Evolutionary conservation across 2,329 filamentous ascomycete genomes (phyloP).

Genomic region (Cladosporium sp.): DNA sequence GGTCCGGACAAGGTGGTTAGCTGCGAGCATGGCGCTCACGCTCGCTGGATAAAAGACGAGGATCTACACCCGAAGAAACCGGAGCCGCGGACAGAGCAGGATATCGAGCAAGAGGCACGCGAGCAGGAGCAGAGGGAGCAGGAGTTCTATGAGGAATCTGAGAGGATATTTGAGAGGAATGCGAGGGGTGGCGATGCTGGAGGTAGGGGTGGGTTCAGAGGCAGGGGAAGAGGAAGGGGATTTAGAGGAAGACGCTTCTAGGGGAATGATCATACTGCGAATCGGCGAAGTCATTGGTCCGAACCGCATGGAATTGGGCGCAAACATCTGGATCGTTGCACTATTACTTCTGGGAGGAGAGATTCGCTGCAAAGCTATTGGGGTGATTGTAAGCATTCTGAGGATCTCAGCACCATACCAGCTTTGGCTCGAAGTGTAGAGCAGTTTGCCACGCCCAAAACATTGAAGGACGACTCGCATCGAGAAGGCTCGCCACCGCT

Average conservation of each 20-base stretch:
- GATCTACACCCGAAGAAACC: slow-evolving; percentile 55
- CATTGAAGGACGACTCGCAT: no score
- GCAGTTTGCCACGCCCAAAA: no score
- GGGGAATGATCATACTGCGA: no score
- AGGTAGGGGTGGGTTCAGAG: slow-evolving; percentile 43
- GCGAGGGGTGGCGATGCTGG: slow-evolving; percentile 49
- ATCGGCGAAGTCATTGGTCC: no score
- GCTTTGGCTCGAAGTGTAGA: no score
- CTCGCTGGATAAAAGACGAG: slow-evolving; percentile 67
- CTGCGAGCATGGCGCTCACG: slow-evolving; percentile 79
- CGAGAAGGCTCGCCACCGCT: no score
- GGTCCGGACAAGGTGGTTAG: slow-evolving; percentile 37
- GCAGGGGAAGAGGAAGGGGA: slow-evolving; percentile 34
- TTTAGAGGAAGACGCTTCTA: slow-evolving; percentile 16
- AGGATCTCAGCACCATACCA: no score
- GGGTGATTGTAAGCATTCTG: no score
- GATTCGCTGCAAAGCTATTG: no score
- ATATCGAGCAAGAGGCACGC: slow-evolving; percentile 62
- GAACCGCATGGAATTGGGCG: no score
- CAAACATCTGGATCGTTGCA: no score
- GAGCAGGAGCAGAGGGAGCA: slow-evolving; percentile 57
- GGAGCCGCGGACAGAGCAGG: slow-evolving; percentile 63
- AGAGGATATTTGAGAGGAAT: slow-evolving; percentile 38
- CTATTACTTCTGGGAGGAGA: no score
- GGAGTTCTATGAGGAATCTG: slow-evolving; percentile 51